These are phyloP conservation scores for Ophiostoma populinum DNA, from an alignment of 2,329 filamentous ascomycete genomes.

Conservation along the genomic window DNA sequence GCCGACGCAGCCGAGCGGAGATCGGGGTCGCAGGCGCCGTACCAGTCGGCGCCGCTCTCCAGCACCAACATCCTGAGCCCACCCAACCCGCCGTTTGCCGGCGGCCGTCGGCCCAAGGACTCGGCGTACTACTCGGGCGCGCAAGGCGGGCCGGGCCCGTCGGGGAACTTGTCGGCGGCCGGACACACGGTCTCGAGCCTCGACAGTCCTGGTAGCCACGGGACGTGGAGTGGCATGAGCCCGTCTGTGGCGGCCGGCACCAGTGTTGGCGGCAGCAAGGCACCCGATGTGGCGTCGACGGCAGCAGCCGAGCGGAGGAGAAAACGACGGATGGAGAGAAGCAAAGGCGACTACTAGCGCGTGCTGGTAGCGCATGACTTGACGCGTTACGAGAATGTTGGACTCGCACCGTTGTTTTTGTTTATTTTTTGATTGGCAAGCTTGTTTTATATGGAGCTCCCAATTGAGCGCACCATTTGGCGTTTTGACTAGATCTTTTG, in stretches of 20 bases:
- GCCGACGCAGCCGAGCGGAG: slow-evolving; percentile 18
- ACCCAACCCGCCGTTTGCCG: slow-evolving; percentile 39
- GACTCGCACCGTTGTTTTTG: neutral
- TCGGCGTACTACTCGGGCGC: slow-evolving; percentile 43
- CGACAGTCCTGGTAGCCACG: slow-evolving; percentile 28
- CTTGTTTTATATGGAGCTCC: too few relatives aligned
- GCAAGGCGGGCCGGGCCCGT: slow-evolving; percentile 21
- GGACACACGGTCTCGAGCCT: slow-evolving; percentile 29
- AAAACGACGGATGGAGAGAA: slow-evolving; percentile 37
- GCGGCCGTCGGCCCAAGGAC: slow-evolving; percentile 35
- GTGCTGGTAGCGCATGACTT: neutral
- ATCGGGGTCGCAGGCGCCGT: neutral
- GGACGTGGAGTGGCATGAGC: slow-evolving; percentile 36
- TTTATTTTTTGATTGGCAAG: neutral
- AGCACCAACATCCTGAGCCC: slow-evolving; percentile 27
- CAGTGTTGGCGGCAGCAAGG: neutral
- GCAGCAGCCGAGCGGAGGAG: slow-evolving; percentile 34
- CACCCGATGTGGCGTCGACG: slow-evolving; percentile 10
- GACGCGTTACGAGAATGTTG: neutral
- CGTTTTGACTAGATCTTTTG: too few relatives aligned
- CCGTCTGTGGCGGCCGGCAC: slow-evolving; percentile 21
- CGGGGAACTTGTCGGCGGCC: slow-evolving; percentile 21
- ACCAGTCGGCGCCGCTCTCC: slow-evolving; percentile 3
- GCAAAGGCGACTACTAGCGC: slow-evolving; percentile 15
- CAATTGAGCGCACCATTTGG: too few relatives aligned